Evolutionary conservation across 2,329 filamentous ascomycete genomes (phyloP).

Genomic region (Aspergillus sp.): DNA sequence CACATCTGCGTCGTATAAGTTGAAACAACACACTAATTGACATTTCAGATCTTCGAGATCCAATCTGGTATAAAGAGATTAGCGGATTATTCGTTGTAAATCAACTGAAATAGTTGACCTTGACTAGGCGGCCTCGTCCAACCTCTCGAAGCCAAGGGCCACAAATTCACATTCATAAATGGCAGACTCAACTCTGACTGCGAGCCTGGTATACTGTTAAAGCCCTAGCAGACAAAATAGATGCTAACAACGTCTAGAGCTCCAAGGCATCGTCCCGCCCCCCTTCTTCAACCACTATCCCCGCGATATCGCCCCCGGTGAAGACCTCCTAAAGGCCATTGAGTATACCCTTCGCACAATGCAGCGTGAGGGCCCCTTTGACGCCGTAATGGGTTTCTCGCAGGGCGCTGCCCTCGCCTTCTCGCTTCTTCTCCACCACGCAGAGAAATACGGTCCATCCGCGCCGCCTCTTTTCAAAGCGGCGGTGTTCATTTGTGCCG

Average conservation of each 20-base stretch:
- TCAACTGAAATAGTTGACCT: conserved; percentile 3
- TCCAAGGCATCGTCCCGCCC: conserved; percentile 35
- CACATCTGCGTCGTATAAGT: too few relatives aligned
- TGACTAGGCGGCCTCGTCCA: conserved; percentile 35
- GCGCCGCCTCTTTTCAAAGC: conserved; percentile 33
- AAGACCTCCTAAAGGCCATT: conserved; percentile 30
- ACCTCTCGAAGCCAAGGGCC: conserved; percentile 31
- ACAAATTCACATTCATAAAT: conserved; percentile 36
- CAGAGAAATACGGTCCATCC: conserved; percentile 21
- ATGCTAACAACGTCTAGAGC: conserved; percentile 25
- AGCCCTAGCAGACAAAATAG: background rate
- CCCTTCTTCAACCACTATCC: conserved; percentile 40
- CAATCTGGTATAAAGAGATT: conserved; percentile 30
- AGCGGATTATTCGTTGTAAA: background rate
- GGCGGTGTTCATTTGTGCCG: conserved; percentile 39
- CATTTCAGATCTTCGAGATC: conserved; percentile 38
- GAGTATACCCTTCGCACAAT: conserved; percentile 29
- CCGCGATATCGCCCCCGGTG: conserved; percentile 28
- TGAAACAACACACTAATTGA: conserved; percentile 1
- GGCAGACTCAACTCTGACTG: conserved; percentile 30
- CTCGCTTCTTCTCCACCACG: conserved; percentile 30
- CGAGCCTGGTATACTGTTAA: conserved; percentile 30
- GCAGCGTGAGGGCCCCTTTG: conserved; percentile 34
- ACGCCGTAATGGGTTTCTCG: conserved; percentile 39
- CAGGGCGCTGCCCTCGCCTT: conserved; percentile 37